Base-by-base conservation (phyloP, 768 basidiomycete genomes). In the Amanita thiersii region DNA sequence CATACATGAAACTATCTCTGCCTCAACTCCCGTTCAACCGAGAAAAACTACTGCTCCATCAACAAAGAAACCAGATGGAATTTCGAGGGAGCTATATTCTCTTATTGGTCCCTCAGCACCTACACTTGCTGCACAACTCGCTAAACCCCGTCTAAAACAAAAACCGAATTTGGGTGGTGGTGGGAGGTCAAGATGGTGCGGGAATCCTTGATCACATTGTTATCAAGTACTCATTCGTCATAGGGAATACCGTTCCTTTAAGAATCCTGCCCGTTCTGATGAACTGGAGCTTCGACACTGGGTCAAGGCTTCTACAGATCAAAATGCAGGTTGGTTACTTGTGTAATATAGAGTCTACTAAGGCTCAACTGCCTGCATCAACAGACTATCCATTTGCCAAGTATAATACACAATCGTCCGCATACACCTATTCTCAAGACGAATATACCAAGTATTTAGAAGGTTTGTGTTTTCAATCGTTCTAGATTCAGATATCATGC, bases 41-140 rank as follows among this genome's bases (percentile, higher is more conserved):
- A 75, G 72, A 51, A 82, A 74, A 50, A 45, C 62, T 2, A 25
- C 56, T 17, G 41, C 64, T n/a, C 12, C 63, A 2, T 53, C 68
- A 9, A 54, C 65, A 12, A 73, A 74, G 54, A 89, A 86, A 60
- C 87, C 87, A 3, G 88, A 91, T 14, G 93, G 94, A 14, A 92
- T 97, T 46, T 84, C 91, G 0, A 72, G 92, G 50, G 93, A 97
- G 60, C 72, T 99, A 2, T 97, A 86, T 63, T 81, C 86, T 1
- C 77, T 99, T 45, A 97, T 99, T 50, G 94, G 94, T n/a, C 81
- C 89, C 46, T 86, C 88, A 36, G 85, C 86, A 8, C 92, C 94
- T 0, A 80, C 85, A 2, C 72, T 98, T 37, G 83, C 81, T 0
- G 75, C 86, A 24, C 81, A 86, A 51, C 72, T 82, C 45, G 72